A percentile compares a stretch with the other conserved stretches of the same genome.
phyloP scores from a whole-genome alignment of 768 basidiomycete species.

The Suillus americanus region DNA sequence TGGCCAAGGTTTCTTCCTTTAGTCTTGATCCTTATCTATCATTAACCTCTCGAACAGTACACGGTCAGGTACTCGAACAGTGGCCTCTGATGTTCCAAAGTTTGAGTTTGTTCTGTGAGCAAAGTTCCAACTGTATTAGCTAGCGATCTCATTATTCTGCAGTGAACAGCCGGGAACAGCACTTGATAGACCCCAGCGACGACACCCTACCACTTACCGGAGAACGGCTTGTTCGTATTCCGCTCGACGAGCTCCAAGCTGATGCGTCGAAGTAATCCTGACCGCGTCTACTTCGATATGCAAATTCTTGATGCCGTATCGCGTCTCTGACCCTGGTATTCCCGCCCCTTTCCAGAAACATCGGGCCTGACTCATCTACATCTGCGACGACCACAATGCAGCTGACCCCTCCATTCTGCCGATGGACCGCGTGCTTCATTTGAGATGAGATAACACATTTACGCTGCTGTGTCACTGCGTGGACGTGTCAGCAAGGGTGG shows the following conservation, averaged over 20 bases:
- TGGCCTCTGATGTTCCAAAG: constrained; percentile 32
- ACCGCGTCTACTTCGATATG: not conserved
- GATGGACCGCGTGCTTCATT: not conserved
- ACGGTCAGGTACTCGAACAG: not conserved
- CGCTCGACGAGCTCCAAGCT: constrained; percentile 61
- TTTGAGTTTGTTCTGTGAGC: constrained; percentile 63
- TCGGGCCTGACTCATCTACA: not conserved
- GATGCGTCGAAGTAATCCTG: constrained; percentile 14
- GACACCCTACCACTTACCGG: constrained; percentile 31
- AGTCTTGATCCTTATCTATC: constrained; percentile 1
- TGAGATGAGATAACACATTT: not conserved
- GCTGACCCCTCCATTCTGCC: not conserved
- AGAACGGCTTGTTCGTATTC: constrained; percentile 71
- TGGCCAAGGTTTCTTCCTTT: constrained; percentile 51
- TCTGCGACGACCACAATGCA: not conserved
- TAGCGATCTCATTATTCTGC: not conserved
- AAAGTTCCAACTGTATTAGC: not conserved
- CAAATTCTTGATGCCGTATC: not conserved
- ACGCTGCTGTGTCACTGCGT: not conserved
- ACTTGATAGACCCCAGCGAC: constrained; percentile 19
- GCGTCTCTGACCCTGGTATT: not conserved
- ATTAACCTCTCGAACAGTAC: not conserved
- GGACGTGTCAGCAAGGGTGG: not conserved
- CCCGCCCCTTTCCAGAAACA: not conserved
- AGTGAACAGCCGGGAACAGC: constrained; percentile 52